Conservation (phyloP, 1,284 basidiomycete species). For the Puccinia horiana region DNA sequence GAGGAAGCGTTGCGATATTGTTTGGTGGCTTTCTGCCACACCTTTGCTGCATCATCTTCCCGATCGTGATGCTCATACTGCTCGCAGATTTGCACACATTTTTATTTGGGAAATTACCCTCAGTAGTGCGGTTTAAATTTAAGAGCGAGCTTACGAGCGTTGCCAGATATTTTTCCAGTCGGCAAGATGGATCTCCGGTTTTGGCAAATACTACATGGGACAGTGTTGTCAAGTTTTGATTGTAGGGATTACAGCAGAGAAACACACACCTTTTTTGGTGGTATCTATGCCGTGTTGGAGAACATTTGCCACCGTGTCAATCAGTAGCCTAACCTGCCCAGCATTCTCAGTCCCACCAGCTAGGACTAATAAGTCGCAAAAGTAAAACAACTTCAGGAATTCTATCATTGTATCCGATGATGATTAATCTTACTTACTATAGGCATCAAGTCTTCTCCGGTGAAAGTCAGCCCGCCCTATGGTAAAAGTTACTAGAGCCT, state of each 20-base stretch:
- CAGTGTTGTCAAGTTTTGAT: not conserved
- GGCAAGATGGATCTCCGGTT: slow-evolving; percentile 44
- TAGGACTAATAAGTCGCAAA: slow-evolving; percentile 13
- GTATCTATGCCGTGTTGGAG: slow-evolving; percentile 40
- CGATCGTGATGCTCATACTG: slow-evolving; percentile 44
- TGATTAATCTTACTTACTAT: slow-evolving; percentile 21
- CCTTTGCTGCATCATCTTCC: slow-evolving; percentile 38
- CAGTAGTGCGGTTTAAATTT: not conserved
- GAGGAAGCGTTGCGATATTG: slow-evolving; percentile 44
- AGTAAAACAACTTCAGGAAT: not conserved
- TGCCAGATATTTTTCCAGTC: slow-evolving; percentile 45
- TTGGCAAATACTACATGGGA: slow-evolving; percentile 3
- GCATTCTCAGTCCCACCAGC: slow-evolving; percentile 38
- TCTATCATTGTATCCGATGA: not conserved
- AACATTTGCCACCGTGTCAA: slow-evolving; percentile 27
- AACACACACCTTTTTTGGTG: slow-evolving; percentile 36
- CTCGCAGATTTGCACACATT: not conserved
- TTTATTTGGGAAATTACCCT: not conserved
- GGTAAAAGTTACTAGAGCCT: slow-evolving; percentile 41
- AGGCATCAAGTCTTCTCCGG: slow-evolving; percentile 46
- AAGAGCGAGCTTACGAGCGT: slow-evolving; percentile 12
- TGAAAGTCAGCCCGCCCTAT: slow-evolving; percentile 49
- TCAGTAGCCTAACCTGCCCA: slow-evolving; percentile 31
- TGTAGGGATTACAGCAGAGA: not conserved
- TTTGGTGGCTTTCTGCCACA: slow-evolving; percentile 49